Conservation (phyloP, 2,329 filamentous ascomycete species). For the Beauveria caledonica region DNA sequence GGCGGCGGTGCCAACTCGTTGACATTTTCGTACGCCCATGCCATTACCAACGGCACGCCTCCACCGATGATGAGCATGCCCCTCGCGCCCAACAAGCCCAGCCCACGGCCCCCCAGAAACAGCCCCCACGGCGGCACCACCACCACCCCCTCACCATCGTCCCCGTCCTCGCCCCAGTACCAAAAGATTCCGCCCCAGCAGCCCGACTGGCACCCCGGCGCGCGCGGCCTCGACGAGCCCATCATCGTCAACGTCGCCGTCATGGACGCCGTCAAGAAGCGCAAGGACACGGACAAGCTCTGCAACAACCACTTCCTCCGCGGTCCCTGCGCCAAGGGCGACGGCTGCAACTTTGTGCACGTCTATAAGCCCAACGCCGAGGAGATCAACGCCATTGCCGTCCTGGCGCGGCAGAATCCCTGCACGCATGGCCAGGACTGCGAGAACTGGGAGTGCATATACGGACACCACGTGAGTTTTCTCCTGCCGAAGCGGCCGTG, state of each 20-base stretch:
- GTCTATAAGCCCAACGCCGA: constrained; percentile 44
- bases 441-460: constrained; percentile 49
- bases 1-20: constrained; percentile 23
- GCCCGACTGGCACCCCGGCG: constrained; percentile 43
- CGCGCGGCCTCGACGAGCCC: constrained; percentile 45
- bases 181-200: constrained; percentile 22
- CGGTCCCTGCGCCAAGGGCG: constrained; percentile 46
- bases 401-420: constrained; percentile 48
- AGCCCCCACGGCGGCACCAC: not conserved
- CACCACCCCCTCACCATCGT: not conserved
- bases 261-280: constrained; percentile 48
- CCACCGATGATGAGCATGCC: constrained; percentile 36
- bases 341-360: constrained; percentile 50
- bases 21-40: constrained; percentile 28
- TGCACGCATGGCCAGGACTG: constrained; percentile 52
- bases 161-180: constrained; percentile 4
- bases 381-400: constrained; percentile 48
- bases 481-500: not conserved
- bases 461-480: constrained; percentile 50
- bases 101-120: constrained; percentile 7
- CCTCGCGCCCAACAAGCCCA: constrained; percentile 25
- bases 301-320: constrained; percentile 56
- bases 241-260: constrained; percentile 37
- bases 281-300: constrained; percentile 46
- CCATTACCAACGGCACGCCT: constrained; percentile 33